Percentiles rank a stretch among this genome's conserved stretches.
Evolutionary conservation across 306 rosid species (phyloP).

Genomic region (Oemleria cerasiformis): DNA sequence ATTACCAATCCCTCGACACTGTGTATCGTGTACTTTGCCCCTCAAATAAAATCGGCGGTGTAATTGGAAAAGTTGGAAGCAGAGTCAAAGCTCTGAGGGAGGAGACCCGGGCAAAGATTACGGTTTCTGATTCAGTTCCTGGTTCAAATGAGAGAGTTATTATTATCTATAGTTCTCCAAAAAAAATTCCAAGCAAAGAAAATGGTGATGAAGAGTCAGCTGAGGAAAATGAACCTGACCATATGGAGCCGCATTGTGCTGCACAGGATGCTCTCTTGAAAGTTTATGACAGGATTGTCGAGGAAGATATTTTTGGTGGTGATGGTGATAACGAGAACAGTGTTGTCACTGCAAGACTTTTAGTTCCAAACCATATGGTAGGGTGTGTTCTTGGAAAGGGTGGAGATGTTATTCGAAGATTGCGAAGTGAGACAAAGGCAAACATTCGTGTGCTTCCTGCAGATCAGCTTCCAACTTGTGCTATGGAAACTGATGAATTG

Average conservation of each 20-base stretch:
- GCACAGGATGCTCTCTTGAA: slow-evolving; percentile 38
- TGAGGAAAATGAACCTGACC: slow-evolving; percentile 6
- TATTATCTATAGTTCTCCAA: slow-evolving; percentile 29
- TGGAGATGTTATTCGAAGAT: slow-evolving; percentile 36
- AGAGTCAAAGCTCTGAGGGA: slow-evolving; percentile 31
- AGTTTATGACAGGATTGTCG: slow-evolving; percentile 35
- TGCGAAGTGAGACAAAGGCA: slow-evolving; percentile 37
- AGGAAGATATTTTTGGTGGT: slow-evolving; percentile 33
- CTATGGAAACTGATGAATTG: slow-evolving; percentile 37
- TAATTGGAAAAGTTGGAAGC: slow-evolving; percentile 37
- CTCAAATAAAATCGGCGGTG: slow-evolving; percentile 36
- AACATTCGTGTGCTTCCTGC: slow-evolving; percentile 35
- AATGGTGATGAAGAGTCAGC: slow-evolving; percentile 19
- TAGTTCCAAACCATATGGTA: slow-evolving; percentile 32
- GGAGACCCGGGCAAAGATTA: slow-evolving; percentile 35
- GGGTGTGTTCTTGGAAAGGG: slow-evolving; percentile 41
- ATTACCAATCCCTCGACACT: slow-evolving; percentile 25
- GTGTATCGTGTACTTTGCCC: slow-evolving; percentile 38
- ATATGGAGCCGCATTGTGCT: slow-evolving; percentile 32
- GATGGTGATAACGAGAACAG: slow-evolving; percentile 28
- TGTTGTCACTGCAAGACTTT: slow-evolving; percentile 26
- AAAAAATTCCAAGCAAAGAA: slow-evolving; percentile 13
- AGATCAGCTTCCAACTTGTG: slow-evolving; percentile 40
- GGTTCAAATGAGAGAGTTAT: slow-evolving; percentile 39
- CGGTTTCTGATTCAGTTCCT: slow-evolving; percentile 34